Conservation (phyloP, 306 rosid genomes). For the Sesbania bispinosa region DNA sequence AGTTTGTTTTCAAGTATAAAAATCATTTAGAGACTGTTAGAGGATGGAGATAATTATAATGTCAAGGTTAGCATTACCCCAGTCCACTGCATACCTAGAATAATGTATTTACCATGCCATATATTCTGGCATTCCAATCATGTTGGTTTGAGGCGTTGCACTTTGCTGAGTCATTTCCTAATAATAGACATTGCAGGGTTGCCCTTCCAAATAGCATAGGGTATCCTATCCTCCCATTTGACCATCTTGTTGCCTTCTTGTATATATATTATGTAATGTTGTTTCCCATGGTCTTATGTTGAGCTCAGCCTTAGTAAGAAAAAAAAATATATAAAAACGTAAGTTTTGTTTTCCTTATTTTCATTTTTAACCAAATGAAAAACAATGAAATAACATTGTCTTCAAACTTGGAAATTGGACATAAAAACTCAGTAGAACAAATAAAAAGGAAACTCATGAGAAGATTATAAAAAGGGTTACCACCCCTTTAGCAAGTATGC, state of each 20-base stretch:
- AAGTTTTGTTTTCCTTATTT: too few species aligned
- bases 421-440: too few species aligned
- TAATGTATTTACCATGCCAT: slow-evolving; percentile 24
- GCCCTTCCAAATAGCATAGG: slow-evolving; percentile 57
- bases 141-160: slow-evolving; percentile 35
- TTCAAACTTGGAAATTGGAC: too few species aligned
- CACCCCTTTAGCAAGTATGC: too few species aligned
- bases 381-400: too few species aligned
- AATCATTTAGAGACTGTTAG: background rate
- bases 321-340: background rate
- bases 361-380: too few species aligned
- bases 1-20: background rate
- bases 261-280: slow-evolving; percentile 18
- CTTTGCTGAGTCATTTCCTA: slow-evolving; percentile 20
- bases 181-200: slow-evolving; percentile 16
- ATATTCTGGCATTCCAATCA: slow-evolving; percentile 44
- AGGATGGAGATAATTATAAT: slow-evolving; percentile 27
- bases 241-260: slow-evolving; percentile 31
- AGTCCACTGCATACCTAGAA: slow-evolving; percentile 39
- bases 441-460: too few species aligned
- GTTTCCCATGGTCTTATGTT: slow-evolving; percentile 45
- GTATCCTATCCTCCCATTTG: slow-evolving; percentile 45
- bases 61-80: slow-evolving; percentile 43
- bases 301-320: slow-evolving; percentile 38
- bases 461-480: too few species aligned